Evolutionary conservation across 2,329 filamentous ascomycete species (phyloP), one percentile per base, ranked within the genome.

Genomic region (Fusarium sp.): DNA sequence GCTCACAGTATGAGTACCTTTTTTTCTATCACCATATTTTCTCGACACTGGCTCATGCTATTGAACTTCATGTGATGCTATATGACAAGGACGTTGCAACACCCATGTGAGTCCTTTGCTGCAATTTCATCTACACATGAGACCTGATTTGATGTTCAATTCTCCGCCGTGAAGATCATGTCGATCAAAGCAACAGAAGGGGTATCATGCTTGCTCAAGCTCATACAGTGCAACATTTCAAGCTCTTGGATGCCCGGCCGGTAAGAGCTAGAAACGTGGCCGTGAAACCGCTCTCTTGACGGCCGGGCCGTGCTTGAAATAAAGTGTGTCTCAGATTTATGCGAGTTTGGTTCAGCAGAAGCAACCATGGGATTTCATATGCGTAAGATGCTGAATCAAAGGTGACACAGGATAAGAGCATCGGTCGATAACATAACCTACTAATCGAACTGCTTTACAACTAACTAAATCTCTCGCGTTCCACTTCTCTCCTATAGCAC

Each of bases 361-460:
- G 55, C 55, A 52, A 20, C 10, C 12, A 40, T 43, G 48, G 32
- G 45, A 53, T 61, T 43, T 43, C 26, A 26, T 28, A 36, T 42
- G 23, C 19, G 49, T 51, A 43, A 46, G 61, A 47, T 46, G 26
- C 21, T 34, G 30, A 63, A 26, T 15, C 42, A 53, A 30, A 57
- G 21, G 50, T 48, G 45, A 47, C 44, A 60, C 53, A 61, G 55
- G 49, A 50, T 49, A 55, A 65, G 62, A 71, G 60, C 63, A 62
- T 74, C 63, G 67, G 71, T 68, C 65, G 64, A 74, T 72, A 74
- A 73, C 64, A 62, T 74, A 74, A 69, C 66, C 68, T 74, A 72
- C 70, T 74, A 71, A 71, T 65, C 70, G 71, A 74, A 70, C 67
- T 74, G 71, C 68, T 73, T 71, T 66, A 55, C 63, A 73, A 67